Conservation (phyloP, 2,329 filamentous ascomycete genomes). For the Pestalotiopsis sp. region DNA sequence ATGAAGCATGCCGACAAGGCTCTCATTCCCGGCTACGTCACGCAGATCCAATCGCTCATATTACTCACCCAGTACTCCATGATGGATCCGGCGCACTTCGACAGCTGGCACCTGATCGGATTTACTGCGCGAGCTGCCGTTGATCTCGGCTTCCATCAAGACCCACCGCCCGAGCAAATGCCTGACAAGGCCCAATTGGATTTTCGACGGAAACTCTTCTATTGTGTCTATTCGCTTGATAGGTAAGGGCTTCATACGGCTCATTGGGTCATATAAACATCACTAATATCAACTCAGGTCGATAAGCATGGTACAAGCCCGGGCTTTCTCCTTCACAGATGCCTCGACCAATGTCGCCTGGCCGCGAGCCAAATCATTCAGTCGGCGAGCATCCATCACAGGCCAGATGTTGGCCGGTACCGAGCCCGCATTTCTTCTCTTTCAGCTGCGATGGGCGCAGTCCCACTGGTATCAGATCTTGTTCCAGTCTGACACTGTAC, state of each 20-base stretch:
- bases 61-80: conserved; percentile 87
- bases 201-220: conserved; percentile 79
- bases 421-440: conserved; percentile 74
- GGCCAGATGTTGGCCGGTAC: conserved; percentile 52
- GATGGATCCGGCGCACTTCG: conserved; percentile 86
- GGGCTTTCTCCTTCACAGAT: conserved; percentile 92
- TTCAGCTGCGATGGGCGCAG: conserved; percentile 80
- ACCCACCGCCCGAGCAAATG: conserved; percentile 71
- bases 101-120: conserved; percentile 91
- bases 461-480: conserved; percentile 89
- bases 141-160: conserved; percentile 90
- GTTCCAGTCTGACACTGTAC: conserved; percentile 73
- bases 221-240: conserved; percentile 88
- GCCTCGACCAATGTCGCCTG: conserved; percentile 81
- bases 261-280: not conserved
- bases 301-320: conserved; percentile 83
- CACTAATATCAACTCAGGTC: conserved; percentile 31
- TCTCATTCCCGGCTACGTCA: conserved; percentile 78
- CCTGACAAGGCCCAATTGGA: conserved; percentile 72
- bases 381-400: conserved; percentile 41
- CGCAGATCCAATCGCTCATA: conserved; percentile 83
- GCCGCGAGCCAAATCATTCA: conserved; percentile 53
- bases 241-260: conserved; percentile 52
- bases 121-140: conserved; percentile 85
- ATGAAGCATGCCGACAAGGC: conserved; percentile 79